Conservation (phyloP, 805 yeast genomes). For the Candida adriatica region DNA sequence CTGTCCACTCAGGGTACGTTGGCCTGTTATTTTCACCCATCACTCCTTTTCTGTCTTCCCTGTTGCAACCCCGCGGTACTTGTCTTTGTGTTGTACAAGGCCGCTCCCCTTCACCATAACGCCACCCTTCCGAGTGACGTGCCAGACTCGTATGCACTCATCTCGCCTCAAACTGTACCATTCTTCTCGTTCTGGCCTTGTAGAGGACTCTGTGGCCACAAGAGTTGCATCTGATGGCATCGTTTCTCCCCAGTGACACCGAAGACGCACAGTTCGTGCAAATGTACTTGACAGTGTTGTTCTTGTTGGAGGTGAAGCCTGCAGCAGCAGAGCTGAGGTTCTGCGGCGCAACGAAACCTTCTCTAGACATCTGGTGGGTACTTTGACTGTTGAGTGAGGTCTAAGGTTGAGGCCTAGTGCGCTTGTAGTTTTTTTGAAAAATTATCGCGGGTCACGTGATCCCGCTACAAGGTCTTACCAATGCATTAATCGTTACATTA, state of each 20-base stretch:
- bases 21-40: too few relatives aligned
- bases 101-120: background rate
- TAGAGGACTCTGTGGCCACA: constrained; percentile 97
- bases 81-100: too few relatives aligned
- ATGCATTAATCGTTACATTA: too few relatives aligned
- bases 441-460: too few relatives aligned
- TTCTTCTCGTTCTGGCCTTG: constrained; percentile 95
- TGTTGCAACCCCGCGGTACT: too few relatives aligned
- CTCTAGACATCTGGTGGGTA: constrained; percentile 72
- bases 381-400: too few relatives aligned
- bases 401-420: too few relatives aligned
- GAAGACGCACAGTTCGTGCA: constrained; percentile 95
- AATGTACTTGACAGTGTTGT: constrained; percentile 84
- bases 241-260: constrained; percentile 82
- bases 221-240: constrained; percentile 96
- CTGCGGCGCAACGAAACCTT: constrained; percentile 81
- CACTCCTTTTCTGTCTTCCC: too few relatives aligned
- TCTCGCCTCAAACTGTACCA: constrained; percentile 86
- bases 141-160: constrained; percentile 17
- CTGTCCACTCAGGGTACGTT: too few relatives aligned
- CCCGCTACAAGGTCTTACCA: too few relatives aligned
- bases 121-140: background rate
- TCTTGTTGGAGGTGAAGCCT: constrained; percentile 59
- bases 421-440: too few relatives aligned
- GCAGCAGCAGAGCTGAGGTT: constrained; percentile 84